phyloP scores from a whole-genome alignment of 805 yeast species.

The Yarrowia bubula region DNA sequence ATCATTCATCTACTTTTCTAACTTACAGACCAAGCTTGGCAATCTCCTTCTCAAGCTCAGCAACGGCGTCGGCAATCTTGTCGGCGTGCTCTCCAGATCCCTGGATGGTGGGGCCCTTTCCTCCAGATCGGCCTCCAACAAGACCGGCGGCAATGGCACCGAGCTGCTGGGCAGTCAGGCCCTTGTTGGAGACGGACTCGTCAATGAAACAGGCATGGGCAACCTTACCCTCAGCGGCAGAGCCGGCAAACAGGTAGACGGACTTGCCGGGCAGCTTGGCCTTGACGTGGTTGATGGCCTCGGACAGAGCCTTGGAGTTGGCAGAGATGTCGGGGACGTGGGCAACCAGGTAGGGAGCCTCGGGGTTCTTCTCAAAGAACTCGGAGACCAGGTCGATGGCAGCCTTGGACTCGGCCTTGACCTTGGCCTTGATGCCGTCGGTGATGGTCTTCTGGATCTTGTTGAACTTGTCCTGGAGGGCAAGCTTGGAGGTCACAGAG shows the following conservation, averaged over 20 bases:
- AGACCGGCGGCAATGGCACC: conserved; percentile 66
- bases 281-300: conserved; percentile 82
- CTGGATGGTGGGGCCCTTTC: conserved; percentile 93
- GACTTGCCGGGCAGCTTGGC: conserved; percentile 71
- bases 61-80: conserved; percentile 71
- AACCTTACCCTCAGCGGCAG: conserved; percentile 57
- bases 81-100: conserved; percentile 89
- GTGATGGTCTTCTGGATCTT: conserved; percentile 81
- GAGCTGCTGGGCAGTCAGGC: conserved; percentile 66
- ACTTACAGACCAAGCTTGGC: conserved; percentile 26
- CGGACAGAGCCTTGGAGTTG: conserved; percentile 91
- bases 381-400: conserved; percentile 72
- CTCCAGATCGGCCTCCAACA: conserved; percentile 98
- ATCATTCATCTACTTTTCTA: background rate
- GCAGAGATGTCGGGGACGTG: conserved; percentile 63
- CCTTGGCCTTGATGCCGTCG: conserved; percentile 83
- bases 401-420: conserved; percentile 82
- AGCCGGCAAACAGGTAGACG: conserved; percentile 76
- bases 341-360: conserved; percentile 60
- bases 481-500: conserved; percentile 75
- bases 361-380: conserved; percentile 58
- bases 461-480: conserved; percentile 68
- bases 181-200: conserved; percentile 64
- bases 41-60: conserved; percentile 61
- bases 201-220: conserved; percentile 95